Conservation (phyloP, 768 basidiomycete genomes). For the Mycena vitilis region DNA sequence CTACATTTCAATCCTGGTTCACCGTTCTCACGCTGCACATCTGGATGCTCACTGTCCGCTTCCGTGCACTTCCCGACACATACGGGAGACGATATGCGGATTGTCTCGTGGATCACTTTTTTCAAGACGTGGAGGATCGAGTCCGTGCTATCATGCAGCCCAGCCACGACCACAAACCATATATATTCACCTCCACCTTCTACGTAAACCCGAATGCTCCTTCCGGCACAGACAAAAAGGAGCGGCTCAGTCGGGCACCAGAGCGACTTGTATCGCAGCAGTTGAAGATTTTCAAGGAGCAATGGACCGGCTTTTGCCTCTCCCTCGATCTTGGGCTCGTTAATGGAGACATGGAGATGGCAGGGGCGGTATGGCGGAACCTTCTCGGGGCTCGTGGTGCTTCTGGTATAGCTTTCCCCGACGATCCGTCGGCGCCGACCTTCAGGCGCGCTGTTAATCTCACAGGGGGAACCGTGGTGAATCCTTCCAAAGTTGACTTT, state of each 20-base stretch:
- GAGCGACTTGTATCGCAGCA: constrained; percentile 86
- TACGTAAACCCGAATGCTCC: constrained; percentile 60
- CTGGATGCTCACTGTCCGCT: constrained; percentile 89
- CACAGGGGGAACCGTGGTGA: constrained; percentile 73
- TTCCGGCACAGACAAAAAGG: constrained; percentile 40
- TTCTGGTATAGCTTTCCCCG: constrained; percentile 67
- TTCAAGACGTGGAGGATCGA: constrained; percentile 92
- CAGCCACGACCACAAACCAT: constrained; percentile 53
- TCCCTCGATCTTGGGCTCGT: constrained; percentile 84
- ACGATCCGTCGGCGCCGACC: constrained; percentile 37
- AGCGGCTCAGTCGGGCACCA: constrained; percentile 61
- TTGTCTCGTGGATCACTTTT: constrained; percentile 93
- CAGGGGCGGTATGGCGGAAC: constrained; percentile 92
- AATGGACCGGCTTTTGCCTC: constrained; percentile 87
- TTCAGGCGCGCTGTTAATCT: constrained; percentile 78
- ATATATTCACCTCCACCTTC: constrained; percentile 59
- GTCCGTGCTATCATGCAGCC: constrained; percentile 85
- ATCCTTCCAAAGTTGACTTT: constrained; percentile 67
- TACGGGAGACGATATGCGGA: constrained; percentile 80
- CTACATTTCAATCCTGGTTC: constrained; percentile 98
- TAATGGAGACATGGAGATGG: constrained; percentile 83
- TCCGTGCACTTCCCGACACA: constrained; percentile 81
- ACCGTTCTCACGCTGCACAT: constrained; percentile 92
- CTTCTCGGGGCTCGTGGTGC: constrained; percentile 88
- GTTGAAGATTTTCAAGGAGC: constrained; percentile 93